Evolutionary conservation across 352 stramenopile genomes (phyloP).

Genomic region (Pythium folliculosum): DNA sequence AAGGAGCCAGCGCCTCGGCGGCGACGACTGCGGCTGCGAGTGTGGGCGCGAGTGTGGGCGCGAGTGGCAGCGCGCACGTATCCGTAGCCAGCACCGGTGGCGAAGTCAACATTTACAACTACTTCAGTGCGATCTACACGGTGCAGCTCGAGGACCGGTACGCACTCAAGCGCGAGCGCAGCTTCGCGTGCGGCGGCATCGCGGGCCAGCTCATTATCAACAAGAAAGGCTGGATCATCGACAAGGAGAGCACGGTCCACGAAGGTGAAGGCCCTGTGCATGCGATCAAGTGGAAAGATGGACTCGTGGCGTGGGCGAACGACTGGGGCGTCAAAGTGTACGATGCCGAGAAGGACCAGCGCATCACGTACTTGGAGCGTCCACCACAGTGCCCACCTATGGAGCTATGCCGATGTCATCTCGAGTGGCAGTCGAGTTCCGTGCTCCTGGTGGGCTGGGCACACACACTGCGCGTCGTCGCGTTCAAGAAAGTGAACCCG

Average conservation of each 20-base stretch:
- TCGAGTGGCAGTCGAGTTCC: conserved; percentile 67
- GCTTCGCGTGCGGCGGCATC: conserved; percentile 80
- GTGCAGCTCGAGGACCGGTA: conserved; percentile 81
- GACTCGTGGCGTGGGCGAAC: conserved; percentile 82
- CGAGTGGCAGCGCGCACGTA: conserved; percentile 32
- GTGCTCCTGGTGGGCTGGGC: conserved; percentile 79
- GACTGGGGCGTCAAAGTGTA: conserved; percentile 89
- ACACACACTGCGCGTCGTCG: conserved; percentile 73
- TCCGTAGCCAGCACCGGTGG: conserved; percentile 68
- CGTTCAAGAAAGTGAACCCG: conserved; percentile 59
- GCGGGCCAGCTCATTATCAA: conserved; percentile 83
- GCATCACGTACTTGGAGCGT: conserved; percentile 83
- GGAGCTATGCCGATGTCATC: conserved; percentile 79
- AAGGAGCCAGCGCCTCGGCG: conserved; percentile 23
- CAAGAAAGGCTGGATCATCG: conserved; percentile 87
- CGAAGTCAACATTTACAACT: conserved; percentile 90
- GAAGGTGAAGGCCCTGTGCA: conserved; percentile 84
- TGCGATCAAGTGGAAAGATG: conserved; percentile 76
- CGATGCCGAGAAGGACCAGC: conserved; percentile 68
- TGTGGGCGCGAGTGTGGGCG: conserved; percentile 10
- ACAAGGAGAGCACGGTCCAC: conserved; percentile 84
- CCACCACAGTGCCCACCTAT: conserved; percentile 78
- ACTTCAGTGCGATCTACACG: conserved; percentile 82
- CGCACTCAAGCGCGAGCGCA: conserved; percentile 77
- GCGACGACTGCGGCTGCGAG: conserved; percentile 20